phyloP scores from a whole-genome alignment of 768 basidiomycete genomes.

The Lactarius hengduanensis region DNA sequence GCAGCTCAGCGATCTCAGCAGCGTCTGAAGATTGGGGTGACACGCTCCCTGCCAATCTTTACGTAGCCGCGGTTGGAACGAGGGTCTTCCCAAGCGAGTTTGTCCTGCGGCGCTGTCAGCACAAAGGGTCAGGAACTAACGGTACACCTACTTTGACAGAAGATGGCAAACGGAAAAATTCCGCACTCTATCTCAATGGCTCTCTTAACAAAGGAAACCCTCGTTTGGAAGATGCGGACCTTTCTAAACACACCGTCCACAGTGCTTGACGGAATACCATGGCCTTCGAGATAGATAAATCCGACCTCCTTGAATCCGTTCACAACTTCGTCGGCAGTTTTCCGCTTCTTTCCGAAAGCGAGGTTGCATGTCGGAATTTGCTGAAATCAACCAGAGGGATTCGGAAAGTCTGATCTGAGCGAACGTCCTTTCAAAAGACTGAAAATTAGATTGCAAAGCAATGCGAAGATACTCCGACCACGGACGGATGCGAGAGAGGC shows the following conservation, averaged over 20 bases:
- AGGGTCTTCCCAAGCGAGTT: slow-evolving; percentile 81
- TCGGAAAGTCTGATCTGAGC: slow-evolving; percentile 45
- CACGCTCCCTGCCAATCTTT: slow-evolving; percentile 74
- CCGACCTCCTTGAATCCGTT: slow-evolving; percentile 78
- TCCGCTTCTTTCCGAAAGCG: slow-evolving; percentile 54
- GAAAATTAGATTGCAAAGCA: neutral
- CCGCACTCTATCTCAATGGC: slow-evolving; percentile 56
- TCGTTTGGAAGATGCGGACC: slow-evolving; percentile 40
- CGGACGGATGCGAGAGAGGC: slow-evolving; percentile 12
- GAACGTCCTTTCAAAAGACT: slow-evolving; percentile 35
- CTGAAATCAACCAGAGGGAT: slow-evolving; percentile 74
- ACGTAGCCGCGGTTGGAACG: slow-evolving; percentile 86
- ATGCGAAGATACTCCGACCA: neutral
- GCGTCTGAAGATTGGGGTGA: slow-evolving; percentile 72
- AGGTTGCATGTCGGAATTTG: slow-evolving; percentile 55
- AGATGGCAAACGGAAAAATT: slow-evolving; percentile 67
- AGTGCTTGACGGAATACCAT: slow-evolving; percentile 61
- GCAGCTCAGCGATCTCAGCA: slow-evolving; percentile 68
- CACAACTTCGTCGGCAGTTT: slow-evolving; percentile 66
- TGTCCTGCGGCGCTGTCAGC: slow-evolving; percentile 39
- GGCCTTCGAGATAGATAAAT: slow-evolving; percentile 74
- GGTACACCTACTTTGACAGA: slow-evolving; percentile 52
- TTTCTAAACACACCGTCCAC: slow-evolving; percentile 63
- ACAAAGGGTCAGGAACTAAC: neutral
- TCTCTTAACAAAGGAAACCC: neutral